Evolutionary conservation across 805 yeast genomes (phyloP).

Genomic region (Yarrowia sp.): DNA sequence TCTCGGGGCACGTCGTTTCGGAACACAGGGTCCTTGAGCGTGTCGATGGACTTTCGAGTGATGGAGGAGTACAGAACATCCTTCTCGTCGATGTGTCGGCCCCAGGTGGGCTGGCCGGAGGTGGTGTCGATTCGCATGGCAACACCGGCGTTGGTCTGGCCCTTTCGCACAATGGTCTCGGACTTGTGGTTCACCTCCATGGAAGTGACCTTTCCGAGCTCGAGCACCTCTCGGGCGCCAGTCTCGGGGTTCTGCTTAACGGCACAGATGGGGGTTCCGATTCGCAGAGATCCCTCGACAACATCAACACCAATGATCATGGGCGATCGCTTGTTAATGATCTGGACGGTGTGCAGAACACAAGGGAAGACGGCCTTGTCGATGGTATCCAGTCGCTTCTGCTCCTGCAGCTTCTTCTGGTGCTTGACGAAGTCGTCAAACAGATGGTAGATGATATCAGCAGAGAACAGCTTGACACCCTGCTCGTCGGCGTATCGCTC

Average conservation of each 20-base stretch:
- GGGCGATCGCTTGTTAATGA: constrained; percentile 97
- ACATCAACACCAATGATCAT: constrained; percentile 99
- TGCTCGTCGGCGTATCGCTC: constrained; percentile 97
- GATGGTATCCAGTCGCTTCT: constrained; percentile 85
- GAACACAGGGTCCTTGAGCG: constrained; percentile 98
- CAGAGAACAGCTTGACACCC: constrained; percentile 88
- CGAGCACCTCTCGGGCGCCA: constrained; percentile 69
- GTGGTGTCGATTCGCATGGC: constrained; percentile 93
- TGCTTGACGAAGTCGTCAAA: constrained; percentile 94
- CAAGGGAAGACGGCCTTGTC: constrained; percentile 94
- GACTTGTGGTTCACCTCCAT: constrained; percentile 95
- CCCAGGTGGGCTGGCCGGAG: constrained; percentile 97
- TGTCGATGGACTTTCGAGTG: constrained; percentile 88
- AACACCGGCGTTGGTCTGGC: constrained; percentile 96
- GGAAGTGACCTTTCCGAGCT: constrained; percentile 87
- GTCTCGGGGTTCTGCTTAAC: constrained; percentile 89
- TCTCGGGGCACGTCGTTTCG: constrained; percentile 92
- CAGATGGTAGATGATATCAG: constrained; percentile 95
- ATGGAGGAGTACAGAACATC: constrained; percentile 91
- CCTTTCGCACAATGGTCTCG: constrained; percentile 80
- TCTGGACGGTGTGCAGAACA: constrained; percentile 91
- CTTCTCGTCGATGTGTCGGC: constrained; percentile 95
- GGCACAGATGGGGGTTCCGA: constrained; percentile 96
- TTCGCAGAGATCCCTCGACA: constrained; percentile 82
- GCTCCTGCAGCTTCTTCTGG: constrained; percentile 85